phyloP scores from a whole-genome alignment of 768 basidiomycete species.

The Plicaturopsis crispa region DNA sequence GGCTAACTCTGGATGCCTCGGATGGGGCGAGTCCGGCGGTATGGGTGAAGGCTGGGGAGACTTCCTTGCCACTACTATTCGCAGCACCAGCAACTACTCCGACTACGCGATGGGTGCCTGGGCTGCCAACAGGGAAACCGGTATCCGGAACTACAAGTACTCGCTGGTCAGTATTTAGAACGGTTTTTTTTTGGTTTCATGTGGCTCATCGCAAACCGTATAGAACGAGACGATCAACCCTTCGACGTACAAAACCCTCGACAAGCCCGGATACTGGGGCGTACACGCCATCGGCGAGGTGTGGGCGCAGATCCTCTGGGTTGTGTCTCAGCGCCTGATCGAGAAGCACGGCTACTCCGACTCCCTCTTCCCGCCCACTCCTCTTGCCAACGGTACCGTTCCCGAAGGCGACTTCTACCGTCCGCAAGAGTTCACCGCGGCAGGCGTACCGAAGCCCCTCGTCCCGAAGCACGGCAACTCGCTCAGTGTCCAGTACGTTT shows the following conservation, averaged over 20 bases:
- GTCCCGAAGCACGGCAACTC: conserved; percentile 93
- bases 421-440: conserved; percentile 21
- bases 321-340: conserved; percentile 68
- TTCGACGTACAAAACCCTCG: conserved; percentile 89
- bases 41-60: conserved; percentile 99
- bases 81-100: conserved; percentile 62
- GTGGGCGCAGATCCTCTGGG: conserved; percentile 90
- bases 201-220: background rate
- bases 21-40: conserved; percentile 93
- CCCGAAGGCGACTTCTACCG: conserved; percentile 75
- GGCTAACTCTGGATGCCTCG: conserved; percentile 85
- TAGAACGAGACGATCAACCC: conserved; percentile 72
- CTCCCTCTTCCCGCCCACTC: conserved; percentile 74
- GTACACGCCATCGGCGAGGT: conserved; percentile 92
- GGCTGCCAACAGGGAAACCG: conserved; percentile 72
- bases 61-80: conserved; percentile 82
- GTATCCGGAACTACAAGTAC: conserved; percentile 88
- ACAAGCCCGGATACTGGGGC: conserved; percentile 91
- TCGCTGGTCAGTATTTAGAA: conserved; percentile 46
- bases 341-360: conserved; percentile 76
- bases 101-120: conserved; percentile 93
- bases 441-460: conserved; percentile 44
- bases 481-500: conserved; percentile 61
- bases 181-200: background rate
- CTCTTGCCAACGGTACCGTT: conserved; percentile 53